Conservation (phyloP, 176 grass and related monocot genomes). For the Oropetium thomaeum region DNA sequence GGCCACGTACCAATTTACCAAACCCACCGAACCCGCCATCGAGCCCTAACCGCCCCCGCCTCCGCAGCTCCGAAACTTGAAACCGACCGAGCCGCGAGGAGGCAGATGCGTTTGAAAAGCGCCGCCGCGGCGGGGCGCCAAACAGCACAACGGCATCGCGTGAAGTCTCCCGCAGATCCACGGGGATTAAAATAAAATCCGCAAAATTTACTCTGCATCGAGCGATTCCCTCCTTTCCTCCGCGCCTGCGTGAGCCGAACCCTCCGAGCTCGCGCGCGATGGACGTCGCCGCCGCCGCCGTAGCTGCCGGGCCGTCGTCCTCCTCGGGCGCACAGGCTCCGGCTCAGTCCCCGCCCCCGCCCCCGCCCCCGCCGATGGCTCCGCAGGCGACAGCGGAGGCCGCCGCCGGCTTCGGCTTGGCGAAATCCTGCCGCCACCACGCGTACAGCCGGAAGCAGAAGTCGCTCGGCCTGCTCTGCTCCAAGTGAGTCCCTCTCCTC, state of each 20-base stretch:
- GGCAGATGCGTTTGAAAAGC: conserved; percentile 25
- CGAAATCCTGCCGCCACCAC: conserved; percentile 30
- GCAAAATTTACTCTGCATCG: background rate
- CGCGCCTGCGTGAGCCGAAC: background rate
- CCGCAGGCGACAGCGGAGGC: background rate
- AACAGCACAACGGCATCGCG: conserved; percentile 8
- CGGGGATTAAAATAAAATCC: background rate
- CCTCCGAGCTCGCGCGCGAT: background rate
- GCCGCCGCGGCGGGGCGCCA: conserved; percentile 11
- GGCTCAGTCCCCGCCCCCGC: background rate
- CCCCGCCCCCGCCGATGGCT: background rate
- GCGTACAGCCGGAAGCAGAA: conserved; percentile 94
- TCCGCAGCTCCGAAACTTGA: background rate
- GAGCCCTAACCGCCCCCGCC: background rate
- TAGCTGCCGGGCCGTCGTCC: background rate
- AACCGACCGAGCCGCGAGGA: conserved; percentile 4
- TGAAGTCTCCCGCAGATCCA: conserved; percentile 34
- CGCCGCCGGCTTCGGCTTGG: background rate
- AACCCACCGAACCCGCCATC: background rate
- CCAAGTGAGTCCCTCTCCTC: conserved; percentile 47
- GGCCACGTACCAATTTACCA: background rate
- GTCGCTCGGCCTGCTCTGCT: conserved; percentile 79
- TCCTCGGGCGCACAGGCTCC: background rate
- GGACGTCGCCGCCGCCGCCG: background rate
- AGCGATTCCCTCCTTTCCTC: background rate